Evolutionary conservation across 805 yeast genomes (phyloP).

Genomic region (Starmera caribaea): DNA sequence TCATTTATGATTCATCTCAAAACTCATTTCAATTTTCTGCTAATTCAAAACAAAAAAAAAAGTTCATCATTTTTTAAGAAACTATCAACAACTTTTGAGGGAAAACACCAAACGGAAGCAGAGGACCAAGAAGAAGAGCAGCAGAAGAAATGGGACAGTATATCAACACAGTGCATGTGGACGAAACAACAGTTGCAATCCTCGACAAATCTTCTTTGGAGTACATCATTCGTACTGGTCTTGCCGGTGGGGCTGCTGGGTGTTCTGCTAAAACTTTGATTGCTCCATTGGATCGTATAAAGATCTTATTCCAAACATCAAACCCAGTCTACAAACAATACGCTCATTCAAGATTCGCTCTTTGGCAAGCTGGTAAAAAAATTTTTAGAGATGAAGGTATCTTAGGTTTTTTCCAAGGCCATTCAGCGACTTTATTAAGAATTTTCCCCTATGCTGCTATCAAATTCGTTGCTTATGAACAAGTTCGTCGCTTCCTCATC

Average conservation of each 20-base stretch:
- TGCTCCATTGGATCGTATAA: slow-evolving; percentile 93
- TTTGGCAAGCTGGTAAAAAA: slow-evolving; percentile 58
- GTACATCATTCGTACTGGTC: slow-evolving; percentile 73
- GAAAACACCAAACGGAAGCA: too few relatives aligned
- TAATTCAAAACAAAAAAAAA: too few relatives aligned
- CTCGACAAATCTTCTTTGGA: slow-evolving; percentile 64
- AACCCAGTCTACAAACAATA: slow-evolving; percentile 80
- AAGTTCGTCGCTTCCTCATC: slow-evolving; percentile 68
- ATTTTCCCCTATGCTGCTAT: slow-evolving; percentile 97
- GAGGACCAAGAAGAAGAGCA: too few relatives aligned
- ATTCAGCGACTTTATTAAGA: slow-evolving; percentile 82
- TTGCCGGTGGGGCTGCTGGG: slow-evolving; percentile 95
- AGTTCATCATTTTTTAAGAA: too few relatives aligned
- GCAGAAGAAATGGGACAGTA: too few relatives aligned
- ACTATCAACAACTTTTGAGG: too few relatives aligned
- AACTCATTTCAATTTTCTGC: too few relatives aligned
- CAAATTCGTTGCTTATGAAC: slow-evolving; percentile 94
- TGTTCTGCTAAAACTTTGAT: slow-evolving; percentile 91
- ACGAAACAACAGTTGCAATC: slow-evolving; percentile 1
- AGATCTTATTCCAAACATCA: slow-evolving; percentile 89
- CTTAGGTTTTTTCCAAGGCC: slow-evolving; percentile 86
- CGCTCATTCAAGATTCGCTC: slow-evolving; percentile 72
- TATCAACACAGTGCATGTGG: too few relatives aligned
- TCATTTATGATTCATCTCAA: too few relatives aligned
- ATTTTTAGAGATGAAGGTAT: slow-evolving; percentile 66